Percentiles rank a stretch among this genome's conserved stretches.
These are phyloP conservation scores for Elsinoe ampelina DNA, from an alignment of 2,329 filamentous ascomycete species.

Conservation along the genomic window DNA sequence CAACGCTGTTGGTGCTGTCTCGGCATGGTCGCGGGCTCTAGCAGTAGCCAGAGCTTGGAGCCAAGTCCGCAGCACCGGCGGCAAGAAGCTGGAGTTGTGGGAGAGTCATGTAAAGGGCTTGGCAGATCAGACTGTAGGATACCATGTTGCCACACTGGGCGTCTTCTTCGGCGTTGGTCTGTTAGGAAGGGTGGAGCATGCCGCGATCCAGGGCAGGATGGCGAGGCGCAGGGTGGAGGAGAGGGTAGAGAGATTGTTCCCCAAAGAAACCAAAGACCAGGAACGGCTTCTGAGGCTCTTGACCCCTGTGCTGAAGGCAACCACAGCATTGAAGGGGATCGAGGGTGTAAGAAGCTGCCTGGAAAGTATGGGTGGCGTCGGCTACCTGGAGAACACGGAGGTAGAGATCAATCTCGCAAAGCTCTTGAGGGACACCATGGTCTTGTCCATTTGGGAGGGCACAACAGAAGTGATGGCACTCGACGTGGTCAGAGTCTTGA, in stretches of 20 bases:
- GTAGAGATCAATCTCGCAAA: constrained; percentile 58
- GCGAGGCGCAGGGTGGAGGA: constrained; percentile 27
- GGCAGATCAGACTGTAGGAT: constrained; percentile 47
- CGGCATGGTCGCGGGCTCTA: constrained; percentile 47
- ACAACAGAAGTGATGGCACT: constrained; percentile 61
- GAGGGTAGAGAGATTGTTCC: constrained; percentile 15
- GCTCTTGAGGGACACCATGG: constrained; percentile 55
- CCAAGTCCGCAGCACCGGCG: constrained; percentile 45
- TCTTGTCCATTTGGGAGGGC: constrained; percentile 62
- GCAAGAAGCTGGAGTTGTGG: constrained; percentile 42
- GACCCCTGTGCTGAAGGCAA: constrained; percentile 52
- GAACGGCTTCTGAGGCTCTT: constrained; percentile 44
- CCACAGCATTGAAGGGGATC: constrained; percentile 44
- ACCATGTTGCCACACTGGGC: constrained; percentile 49
- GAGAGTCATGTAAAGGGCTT: constrained; percentile 51
- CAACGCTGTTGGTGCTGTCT: constrained; percentile 45
- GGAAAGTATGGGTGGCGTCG: constrained; percentile 57
- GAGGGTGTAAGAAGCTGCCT: constrained; percentile 48
- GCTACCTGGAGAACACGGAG: constrained; percentile 54
- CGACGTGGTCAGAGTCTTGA: constrained; percentile 39
- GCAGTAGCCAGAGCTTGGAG: constrained; percentile 51
- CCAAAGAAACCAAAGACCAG: constrained; percentile 17
- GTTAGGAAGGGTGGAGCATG: constrained; percentile 47
- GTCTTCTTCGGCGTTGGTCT: constrained; percentile 45
- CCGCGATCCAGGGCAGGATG: too few species aligned